Percentiles rank a stretch among this genome's conserved stretches.
Conservation (phyloP, 1,284 basidiomycete species). For the Pseudozyma sp. region DNA sequence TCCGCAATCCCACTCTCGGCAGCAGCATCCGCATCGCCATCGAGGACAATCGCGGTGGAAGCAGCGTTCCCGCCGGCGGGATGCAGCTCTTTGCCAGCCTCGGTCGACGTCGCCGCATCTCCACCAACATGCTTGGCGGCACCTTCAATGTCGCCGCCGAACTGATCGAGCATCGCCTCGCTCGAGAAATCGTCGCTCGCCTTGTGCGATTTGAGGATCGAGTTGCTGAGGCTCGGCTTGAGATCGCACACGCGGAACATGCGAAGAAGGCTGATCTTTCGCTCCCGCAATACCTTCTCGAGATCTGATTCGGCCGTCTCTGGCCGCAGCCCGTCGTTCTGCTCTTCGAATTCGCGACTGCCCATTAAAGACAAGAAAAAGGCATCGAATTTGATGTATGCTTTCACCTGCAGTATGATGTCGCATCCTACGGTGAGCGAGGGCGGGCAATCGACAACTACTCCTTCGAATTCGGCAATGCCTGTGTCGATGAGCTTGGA, state of each 20-base stretch:
- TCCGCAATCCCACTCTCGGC: slow-evolving; percentile 18
- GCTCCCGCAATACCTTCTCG: slow-evolving; percentile 79
- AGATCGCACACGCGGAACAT: slow-evolving; percentile 65
- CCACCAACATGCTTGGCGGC: slow-evolving; percentile 7
- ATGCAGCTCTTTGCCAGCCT: background rate
- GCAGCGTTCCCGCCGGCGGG: slow-evolving; percentile 15
- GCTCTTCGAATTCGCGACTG: slow-evolving; percentile 7
- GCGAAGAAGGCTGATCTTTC: slow-evolving; percentile 73
- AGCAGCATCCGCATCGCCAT: slow-evolving; percentile 9
- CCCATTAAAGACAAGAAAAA: slow-evolving; percentile 28
- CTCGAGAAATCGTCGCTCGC: slow-evolving; percentile 71
- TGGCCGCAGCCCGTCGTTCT: slow-evolving; percentile 32
- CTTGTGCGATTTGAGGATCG: slow-evolving; percentile 69
- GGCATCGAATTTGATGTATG: slow-evolving; percentile 51
- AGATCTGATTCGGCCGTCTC: slow-evolving; percentile 80
- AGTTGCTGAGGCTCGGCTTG: slow-evolving; percentile 53
- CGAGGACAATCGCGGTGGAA: slow-evolving; percentile 21
- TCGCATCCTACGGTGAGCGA: slow-evolving; percentile 61
- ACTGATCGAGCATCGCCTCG: slow-evolving; percentile 61
- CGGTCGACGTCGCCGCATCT: slow-evolving; percentile 2
- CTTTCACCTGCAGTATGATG: slow-evolving; percentile 63
- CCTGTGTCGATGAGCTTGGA: slow-evolving; percentile 60
- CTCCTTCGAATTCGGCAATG: slow-evolving; percentile 60
- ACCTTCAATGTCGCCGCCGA: slow-evolving; percentile 68
- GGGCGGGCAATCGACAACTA: slow-evolving; percentile 62